Base-by-base conservation (phyloP, 345 rosid genomes). In the Kandelia obovata region DNA sequence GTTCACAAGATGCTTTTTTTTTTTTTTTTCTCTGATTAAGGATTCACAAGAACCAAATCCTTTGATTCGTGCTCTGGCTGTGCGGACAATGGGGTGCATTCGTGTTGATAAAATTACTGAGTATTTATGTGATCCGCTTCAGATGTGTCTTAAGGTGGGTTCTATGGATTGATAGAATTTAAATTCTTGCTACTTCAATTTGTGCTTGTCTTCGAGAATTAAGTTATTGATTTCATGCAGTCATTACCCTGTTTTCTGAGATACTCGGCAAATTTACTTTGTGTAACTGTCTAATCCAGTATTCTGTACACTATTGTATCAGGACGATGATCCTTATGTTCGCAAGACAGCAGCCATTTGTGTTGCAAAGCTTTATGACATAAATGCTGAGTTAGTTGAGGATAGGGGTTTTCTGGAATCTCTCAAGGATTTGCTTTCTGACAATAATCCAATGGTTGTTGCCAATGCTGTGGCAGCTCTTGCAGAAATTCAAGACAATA, bases 291-390 rank as follows among this genome's bases (percentile, higher is more conserved):
- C 66, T 68, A 64, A 75, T 57, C 49, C 35, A 47, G 25, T 47
- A 59, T 27, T 32, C 72, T 55, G 57, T 56, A 39, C 75, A 10
- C 61, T 35, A 57, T 73, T 37, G 67, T 52, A 34, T 65, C 84
- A 96, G 99, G 99, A 96, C 79, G 99, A 96, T 75, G 98, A 96
- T 81, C 98, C 99, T 52, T 96, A 96, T 84, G 99, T 92, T 65
- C 90, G 98, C 73, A 96, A 96, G 82, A 96, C 99, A 53, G 97
- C 99, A 21, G 98, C 99, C 53, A 86, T 96, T 72, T 96, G 99
- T 56, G 99, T 96, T 75, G 97, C 99, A 58, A 96, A 96, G 81
- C 99, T 96, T 62, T 92, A 77, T 83, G 98, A 96, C 85, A 96
- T 96, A 74, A 96, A 92, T 84, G 97, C 98, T 65, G 98, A 96